phyloP scores from a whole-genome alignment of 164 flowering plant species.

The Platanus orientalis region DNA sequence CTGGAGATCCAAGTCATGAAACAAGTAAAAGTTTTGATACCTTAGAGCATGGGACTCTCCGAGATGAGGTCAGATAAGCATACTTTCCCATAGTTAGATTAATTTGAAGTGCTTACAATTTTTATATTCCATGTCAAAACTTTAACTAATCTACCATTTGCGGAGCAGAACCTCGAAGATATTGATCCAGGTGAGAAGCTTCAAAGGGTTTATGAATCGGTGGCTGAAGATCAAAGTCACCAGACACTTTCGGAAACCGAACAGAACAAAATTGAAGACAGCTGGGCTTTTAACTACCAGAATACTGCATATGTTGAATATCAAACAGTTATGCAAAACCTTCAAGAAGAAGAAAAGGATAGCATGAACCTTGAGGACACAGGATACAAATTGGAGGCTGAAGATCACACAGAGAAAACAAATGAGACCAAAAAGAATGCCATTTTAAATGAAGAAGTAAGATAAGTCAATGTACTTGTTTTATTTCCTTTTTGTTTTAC shows the following conservation, averaged over 20 bases:
- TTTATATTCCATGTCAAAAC: too few species aligned
- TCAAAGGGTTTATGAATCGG: constrained; percentile 10
- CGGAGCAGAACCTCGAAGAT: constrained; percentile 19
- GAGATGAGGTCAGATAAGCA: too few species aligned
- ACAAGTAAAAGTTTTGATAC: too few species aligned
- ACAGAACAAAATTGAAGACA: neutral
- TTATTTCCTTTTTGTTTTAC: neutral
- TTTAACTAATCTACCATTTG: too few species aligned
- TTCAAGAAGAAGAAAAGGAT: constrained; percentile 14
- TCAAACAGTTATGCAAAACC: neutral
- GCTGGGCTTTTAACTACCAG: constrained; percentile 6
- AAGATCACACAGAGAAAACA: constrained; percentile 12
- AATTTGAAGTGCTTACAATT: too few species aligned
- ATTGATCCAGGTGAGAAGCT: constrained; percentile 9
- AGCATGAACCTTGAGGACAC: constrained; percentile 7
- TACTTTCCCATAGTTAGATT: too few species aligned
- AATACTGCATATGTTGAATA: constrained; percentile 8
- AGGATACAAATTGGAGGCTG: constrained; percentile 5
- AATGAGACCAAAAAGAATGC: constrained; percentile 13
- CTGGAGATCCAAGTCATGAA: too few species aligned
- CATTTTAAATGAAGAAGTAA: constrained; percentile 23
- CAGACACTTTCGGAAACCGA: constrained; percentile 4
- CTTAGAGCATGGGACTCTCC: too few species aligned
- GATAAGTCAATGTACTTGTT: neutral
- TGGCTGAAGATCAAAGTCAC: constrained; percentile 8